These are phyloP conservation scores for Flammula alnicola DNA, from an alignment of 1,284 basidiomycete species.

Conservation along the genomic window DNA sequence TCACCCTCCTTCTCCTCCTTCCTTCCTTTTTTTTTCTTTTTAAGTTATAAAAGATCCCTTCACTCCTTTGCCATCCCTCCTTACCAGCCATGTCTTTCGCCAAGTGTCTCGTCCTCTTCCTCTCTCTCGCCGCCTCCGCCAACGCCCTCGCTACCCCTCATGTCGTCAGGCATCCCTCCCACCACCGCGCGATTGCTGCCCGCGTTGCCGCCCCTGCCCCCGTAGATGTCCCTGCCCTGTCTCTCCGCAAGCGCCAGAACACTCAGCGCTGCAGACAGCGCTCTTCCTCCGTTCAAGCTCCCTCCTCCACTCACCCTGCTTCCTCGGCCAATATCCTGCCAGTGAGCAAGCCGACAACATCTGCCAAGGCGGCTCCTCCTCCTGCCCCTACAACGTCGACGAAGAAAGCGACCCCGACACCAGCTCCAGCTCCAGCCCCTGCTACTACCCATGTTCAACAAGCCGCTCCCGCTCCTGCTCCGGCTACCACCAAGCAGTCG, in stretches of 20 bases:
- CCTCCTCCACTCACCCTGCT: constrained; percentile 23
- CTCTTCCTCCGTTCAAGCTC: constrained; percentile 28
- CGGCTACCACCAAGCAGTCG: constrained; percentile 17
- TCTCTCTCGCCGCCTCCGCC: constrained; percentile 49
- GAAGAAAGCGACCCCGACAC: constrained; percentile 11
- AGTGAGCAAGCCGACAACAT: constrained; percentile 24
- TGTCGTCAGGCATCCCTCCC: constrained; percentile 37
- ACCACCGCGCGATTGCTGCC: constrained; percentile 43
- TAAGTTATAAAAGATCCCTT: constrained; percentile 17
- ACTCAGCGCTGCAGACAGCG: constrained; percentile 48
- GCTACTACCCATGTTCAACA: constrained; percentile 17
- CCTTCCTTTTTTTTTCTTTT: constrained; percentile 19
- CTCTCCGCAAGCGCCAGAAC: constrained; percentile 39
- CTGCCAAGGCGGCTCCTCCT: constrained; percentile 20
- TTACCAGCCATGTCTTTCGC: constrained; percentile 46
- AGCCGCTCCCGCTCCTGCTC: constrained; percentile 18
- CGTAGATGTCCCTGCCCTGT: constrained; percentile 24
- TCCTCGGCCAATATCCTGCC: constrained; percentile 20
- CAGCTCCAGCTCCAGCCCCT: constrained; percentile 22
- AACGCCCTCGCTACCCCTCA: constrained; percentile 53
- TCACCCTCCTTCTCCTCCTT: constrained; percentile 19
- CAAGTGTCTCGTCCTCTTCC: constrained; percentile 49
- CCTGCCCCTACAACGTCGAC: constrained; percentile 14
- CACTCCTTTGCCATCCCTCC: constrained; percentile 20
- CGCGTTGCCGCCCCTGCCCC: constrained; percentile 38